Evolutionary conservation across 2,329 filamentous ascomycete genomes (phyloP).

Genomic region (Corniculantispora saksenae): DNA sequence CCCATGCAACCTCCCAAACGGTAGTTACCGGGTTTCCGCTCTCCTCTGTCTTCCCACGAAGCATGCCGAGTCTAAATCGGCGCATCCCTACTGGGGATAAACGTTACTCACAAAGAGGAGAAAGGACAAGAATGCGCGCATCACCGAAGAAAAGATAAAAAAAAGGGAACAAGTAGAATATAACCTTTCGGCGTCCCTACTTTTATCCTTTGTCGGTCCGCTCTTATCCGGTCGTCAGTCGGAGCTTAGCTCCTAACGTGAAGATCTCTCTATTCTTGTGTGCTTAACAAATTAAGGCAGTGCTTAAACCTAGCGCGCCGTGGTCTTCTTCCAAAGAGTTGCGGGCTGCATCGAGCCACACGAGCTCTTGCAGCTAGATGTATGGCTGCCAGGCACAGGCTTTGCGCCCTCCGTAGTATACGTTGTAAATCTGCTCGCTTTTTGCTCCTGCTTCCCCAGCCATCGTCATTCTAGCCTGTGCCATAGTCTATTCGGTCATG

Average conservation of each 20-base stretch:
- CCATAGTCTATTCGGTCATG: not conserved
- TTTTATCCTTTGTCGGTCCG: not conserved
- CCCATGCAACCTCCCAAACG: conserved; percentile 7
- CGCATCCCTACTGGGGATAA: not conserved
- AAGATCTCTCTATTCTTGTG: not conserved
- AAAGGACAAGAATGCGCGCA: not conserved
- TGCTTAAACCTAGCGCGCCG: not conserved
- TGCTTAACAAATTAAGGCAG: not conserved
- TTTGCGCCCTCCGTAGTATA: not conserved
- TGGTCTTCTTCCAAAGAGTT: not conserved
- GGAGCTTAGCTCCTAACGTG: not conserved
- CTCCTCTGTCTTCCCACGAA: no score
- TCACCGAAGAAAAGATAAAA: not conserved
- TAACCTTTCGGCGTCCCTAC: not conserved
- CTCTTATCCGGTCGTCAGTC: not conserved
- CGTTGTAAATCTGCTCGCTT: no score
- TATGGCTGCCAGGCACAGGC: not conserved
- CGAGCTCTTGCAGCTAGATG: not conserved
- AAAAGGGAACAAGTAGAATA: not conserved
- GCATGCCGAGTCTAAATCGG: not conserved
- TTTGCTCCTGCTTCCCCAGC: not conserved
- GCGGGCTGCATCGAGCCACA: not conserved
- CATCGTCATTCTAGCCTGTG: not conserved
- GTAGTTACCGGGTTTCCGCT: no score
- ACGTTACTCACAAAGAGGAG: not conserved